phyloP scores from a whole-genome alignment of 768 basidiomycete genomes.

The Nidularia sp. region DNA sequence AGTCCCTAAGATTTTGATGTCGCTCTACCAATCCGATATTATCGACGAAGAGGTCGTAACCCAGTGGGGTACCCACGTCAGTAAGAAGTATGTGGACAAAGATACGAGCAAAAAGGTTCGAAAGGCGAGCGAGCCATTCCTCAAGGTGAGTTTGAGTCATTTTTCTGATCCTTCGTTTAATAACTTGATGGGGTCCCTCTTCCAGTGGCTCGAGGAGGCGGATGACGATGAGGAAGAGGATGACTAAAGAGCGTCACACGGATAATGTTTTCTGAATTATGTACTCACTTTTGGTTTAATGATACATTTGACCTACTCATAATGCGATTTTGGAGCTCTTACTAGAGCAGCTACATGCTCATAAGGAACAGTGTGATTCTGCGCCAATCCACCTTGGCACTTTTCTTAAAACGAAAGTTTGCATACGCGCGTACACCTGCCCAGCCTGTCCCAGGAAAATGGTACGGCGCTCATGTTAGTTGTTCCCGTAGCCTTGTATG shows the following conservation, averaged over 20 bases:
- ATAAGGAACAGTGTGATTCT: too few species aligned
- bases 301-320: too few species aligned
- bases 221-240: slow-evolving; percentile 62
- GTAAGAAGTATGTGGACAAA: slow-evolving; percentile 95
- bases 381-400: too few species aligned
- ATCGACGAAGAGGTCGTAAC: slow-evolving; percentile 87
- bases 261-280: too few species aligned
- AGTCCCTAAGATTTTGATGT: slow-evolving; percentile 93
- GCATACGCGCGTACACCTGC: too few species aligned
- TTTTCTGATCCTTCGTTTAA: not conserved
- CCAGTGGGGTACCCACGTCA: slow-evolving; percentile 95
- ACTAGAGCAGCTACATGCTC: too few species aligned
- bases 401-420: too few species aligned
- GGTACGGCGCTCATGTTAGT: too few species aligned
- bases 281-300: too few species aligned
- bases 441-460: too few species aligned
- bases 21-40: slow-evolving; percentile 86
- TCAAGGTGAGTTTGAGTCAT: slow-evolving; percentile 56
- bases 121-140: slow-evolving; percentile 92
- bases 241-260: not conserved
- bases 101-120: slow-evolving; percentile 94
- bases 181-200: slow-evolving; percentile 4
- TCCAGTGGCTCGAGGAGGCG: slow-evolving; percentile 84
- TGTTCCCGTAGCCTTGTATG: not conserved
- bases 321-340: too few species aligned